Percentiles rank a stretch among this genome's conserved stretches.
Evolutionary conservation across 2,329 filamentous ascomycete species (phyloP).

Genomic region (Cercospora zeina): DNA sequence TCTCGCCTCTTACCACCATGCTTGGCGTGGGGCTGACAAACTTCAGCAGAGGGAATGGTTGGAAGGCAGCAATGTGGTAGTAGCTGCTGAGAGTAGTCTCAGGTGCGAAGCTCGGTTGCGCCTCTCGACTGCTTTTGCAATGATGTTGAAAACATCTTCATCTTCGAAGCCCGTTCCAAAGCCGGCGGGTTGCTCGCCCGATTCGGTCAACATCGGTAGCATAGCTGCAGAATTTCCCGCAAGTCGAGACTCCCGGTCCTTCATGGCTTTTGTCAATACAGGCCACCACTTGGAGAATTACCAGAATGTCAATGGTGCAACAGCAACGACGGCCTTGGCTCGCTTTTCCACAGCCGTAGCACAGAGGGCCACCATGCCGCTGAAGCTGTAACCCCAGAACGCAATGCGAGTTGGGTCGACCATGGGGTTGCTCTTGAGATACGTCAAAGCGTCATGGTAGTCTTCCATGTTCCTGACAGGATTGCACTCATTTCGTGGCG

Average conservation of each 20-base stretch:
- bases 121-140: constrained; percentile 15
- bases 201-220: constrained; percentile 42
- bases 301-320: constrained; percentile 31
- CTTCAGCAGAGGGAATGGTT: constrained; percentile 13
- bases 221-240: constrained; percentile 44
- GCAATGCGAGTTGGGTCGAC: constrained; percentile 39
- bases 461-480: constrained; percentile 41
- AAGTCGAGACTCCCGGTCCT: constrained; percentile 46
- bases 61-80: constrained; percentile 35
- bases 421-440: constrained; percentile 31
- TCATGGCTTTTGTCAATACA: constrained; percentile 39
- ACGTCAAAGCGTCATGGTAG: constrained; percentile 44
- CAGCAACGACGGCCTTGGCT: constrained; percentile 34
- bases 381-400: constrained; percentile 45
- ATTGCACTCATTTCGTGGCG: constrained; percentile 44
- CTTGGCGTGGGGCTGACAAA: constrained; percentile 12
- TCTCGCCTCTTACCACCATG: constrained; percentile 15
- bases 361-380: constrained; percentile 33
- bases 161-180: constrained; percentile 33
- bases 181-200: constrained; percentile 45
- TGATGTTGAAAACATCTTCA: constrained; percentile 24
- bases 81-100: constrained; percentile 40
- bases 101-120: constrained; percentile 19
- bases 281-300: constrained; percentile 23
- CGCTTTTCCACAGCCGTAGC: constrained; percentile 41